These are phyloP conservation scores for Penicillium sp. DNA, from an alignment of 2,329 filamentous ascomycete genomes.

Conservation along the genomic window DNA sequence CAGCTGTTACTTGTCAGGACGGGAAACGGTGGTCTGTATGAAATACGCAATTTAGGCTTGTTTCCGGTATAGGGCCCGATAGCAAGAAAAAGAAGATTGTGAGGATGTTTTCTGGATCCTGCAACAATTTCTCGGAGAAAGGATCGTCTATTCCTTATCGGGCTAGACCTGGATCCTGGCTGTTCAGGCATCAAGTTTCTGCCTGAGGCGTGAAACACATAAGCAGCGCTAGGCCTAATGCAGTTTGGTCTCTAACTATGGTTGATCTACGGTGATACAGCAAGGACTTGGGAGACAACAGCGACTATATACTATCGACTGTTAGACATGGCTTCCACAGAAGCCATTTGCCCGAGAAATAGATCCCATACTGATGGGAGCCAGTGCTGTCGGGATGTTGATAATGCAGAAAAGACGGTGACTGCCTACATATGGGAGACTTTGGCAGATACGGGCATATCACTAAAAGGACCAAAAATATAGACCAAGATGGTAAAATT, in stretches of 20 bases:
- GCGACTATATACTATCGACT: too few relatives aligned
- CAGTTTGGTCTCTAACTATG: slow-evolving; percentile 1
- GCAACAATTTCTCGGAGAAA: slow-evolving; percentile 15
- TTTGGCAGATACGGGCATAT: too few relatives aligned
- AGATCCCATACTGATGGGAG: too few relatives aligned
- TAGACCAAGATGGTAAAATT: too few relatives aligned
- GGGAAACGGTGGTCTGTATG: neutral
- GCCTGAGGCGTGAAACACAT: slow-evolving; percentile 4
- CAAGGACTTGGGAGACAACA: too few relatives aligned
- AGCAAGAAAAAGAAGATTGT: neutral
- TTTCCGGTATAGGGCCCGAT: neutral
- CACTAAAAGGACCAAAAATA: too few relatives aligned
- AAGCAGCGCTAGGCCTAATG: slow-evolving; percentile 4
- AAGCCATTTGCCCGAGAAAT: too few relatives aligned
- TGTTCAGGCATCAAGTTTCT: slow-evolving; percentile 1
- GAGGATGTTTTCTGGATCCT: neutral
- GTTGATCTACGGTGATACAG: slow-evolving; percentile 1
- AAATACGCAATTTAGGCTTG: too few relatives aligned
- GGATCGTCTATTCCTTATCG: slow-evolving; percentile 6
- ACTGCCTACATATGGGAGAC: too few relatives aligned
- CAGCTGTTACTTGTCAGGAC: neutral
- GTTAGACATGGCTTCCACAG: too few relatives aligned
- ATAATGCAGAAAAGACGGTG: too few relatives aligned
- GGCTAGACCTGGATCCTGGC: slow-evolving; percentile 4
- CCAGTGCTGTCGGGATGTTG: too few relatives aligned